Base-by-base conservation (phyloP, 768 basidiomycete species). In the Suillus bovinus region DNA sequence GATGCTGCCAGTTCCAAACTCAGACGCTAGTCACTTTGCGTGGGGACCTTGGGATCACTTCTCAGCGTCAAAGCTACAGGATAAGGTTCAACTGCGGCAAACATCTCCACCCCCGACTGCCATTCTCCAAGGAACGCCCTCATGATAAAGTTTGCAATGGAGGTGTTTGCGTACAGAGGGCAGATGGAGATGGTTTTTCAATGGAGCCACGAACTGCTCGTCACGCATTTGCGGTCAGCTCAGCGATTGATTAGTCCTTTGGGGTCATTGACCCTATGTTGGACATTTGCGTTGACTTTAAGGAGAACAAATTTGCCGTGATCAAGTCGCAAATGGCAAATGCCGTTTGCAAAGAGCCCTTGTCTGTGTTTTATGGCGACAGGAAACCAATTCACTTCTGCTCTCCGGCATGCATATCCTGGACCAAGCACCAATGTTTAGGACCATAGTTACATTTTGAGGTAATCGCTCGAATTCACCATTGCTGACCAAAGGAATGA, bases 141-240 rank as follows among this genome's bases (percentile, higher is more conserved):
- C 14, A 65, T 63, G 41, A 69, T 68, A 24, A 68, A 38, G 61
- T 68, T 69, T 44, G 62, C 64, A 42, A 69, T 60, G n/a, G 69
- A 47, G n/a, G 61, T 67, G 58, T 57, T n/a, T 69, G 8, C 64
- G 55, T 66, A 70, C 44, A 70, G 38, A 17, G 66, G 61, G 62
- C 67, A 66, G 52, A 68, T 50, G 13, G 66, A 36, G 49, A 34
- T 36, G 4, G 16, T 14, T 6, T 9, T 14, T 24, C 6, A 16
- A 1, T 38, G 34, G 16, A 24, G 22, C 22, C 13, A 20, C 5
- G 5, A 56, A 38, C 36, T 56, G 36, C 2, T 27, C 5, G 17
- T 34, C 52, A 4, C 13, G 33, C 13, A 6, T 56, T 24, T 27
- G 54, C 9, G 16, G 24, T 55, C 54, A 55, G 16, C 24, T 38